Evolutionary conservation across 116 monocot genomes (phyloP).

Genomic region (Thalassia testudinum): DNA sequence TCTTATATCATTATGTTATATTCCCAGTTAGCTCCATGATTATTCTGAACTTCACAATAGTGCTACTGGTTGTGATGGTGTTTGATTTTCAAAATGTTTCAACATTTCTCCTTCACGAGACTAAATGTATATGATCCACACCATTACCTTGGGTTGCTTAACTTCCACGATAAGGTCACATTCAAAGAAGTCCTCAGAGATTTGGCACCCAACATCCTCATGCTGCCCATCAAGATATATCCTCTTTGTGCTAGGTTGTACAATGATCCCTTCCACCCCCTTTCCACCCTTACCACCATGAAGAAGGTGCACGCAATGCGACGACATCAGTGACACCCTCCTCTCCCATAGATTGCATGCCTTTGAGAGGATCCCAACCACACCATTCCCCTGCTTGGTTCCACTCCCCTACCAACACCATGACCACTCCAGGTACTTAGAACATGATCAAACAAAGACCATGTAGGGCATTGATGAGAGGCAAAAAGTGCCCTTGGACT

Average conservation of each 20-base stretch:
- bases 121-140: no score
- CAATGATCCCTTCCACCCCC: constrained; percentile 52
- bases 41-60: no score
- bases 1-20: no score
- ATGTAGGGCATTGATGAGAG: no score
- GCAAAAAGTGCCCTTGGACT: no score
- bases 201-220: constrained; percentile 80
- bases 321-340: constrained; percentile 64
- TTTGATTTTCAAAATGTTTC: no score
- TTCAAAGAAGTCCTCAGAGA: constrained; percentile 77
- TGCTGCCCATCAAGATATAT: constrained; percentile 70
- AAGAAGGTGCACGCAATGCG: constrained; percentile 84
- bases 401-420: constrained; percentile 4
- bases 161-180: constrained; percentile 88
- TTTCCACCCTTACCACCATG: constrained; percentile 28
- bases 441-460: no score
- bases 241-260: constrained; percentile 85
- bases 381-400: constrained; percentile 60
- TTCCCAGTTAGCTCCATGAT: no score
- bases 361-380: constrained; percentile 80
- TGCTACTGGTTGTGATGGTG: no score
- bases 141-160: constrained; percentile 78
- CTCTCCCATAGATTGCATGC: constrained; percentile 76
- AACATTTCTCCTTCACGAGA: no score
- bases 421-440: no score